These are phyloP conservation scores for Tetratostichococcus sp. DNA, from an alignment of 139 green algal genomes.

Conservation along the genomic window DNA sequence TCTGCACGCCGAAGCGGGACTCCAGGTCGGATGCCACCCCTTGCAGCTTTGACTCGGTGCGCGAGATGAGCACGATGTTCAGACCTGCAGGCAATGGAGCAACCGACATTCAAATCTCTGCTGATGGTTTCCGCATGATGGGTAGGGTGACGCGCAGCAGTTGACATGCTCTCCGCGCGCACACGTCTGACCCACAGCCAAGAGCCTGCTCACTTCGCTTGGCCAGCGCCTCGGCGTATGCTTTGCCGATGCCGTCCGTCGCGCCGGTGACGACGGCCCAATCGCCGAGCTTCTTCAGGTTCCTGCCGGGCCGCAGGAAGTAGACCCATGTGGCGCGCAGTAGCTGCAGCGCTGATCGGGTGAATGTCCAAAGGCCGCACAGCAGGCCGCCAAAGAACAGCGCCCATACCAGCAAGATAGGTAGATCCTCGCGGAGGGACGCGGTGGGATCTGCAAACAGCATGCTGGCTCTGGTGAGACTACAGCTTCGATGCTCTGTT, in stretches of 20 bases:
- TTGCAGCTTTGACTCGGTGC: constrained; percentile 63
- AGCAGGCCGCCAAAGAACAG: background rate
- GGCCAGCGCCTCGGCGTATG: constrained; percentile 56
- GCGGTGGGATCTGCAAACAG: too few relatives aligned
- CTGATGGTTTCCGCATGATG: too few relatives aligned
- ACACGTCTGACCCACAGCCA: too few relatives aligned
- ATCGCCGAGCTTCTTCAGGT: constrained; percentile 48
- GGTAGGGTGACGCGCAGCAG: too few relatives aligned
- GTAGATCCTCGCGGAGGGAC: background rate
- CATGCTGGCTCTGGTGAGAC: too few relatives aligned
- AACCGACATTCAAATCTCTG: too few relatives aligned
- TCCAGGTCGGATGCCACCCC: constrained; percentile 36
- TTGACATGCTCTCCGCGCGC: too few relatives aligned
- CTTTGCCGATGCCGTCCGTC: constrained; percentile 80
- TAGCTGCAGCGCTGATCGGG: background rate
- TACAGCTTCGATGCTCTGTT: too few relatives aligned
- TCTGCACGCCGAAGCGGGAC: constrained; percentile 48
- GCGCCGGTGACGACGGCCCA: constrained; percentile 74
- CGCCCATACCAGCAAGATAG: too few relatives aligned
- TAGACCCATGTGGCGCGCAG: constrained; percentile 24
- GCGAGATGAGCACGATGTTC: constrained; percentile 71
- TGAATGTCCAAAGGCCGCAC: background rate
- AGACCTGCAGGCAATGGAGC: constrained; percentile 34
- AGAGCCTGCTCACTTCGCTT: constrained; percentile 44
- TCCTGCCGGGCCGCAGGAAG: constrained; percentile 50